Percentiles rank a stretch among this genome's conserved stretches.
phyloP scores from a whole-genome alignment of 2,329 filamentous ascomycete genomes.

The Aspergillus caelatus region DNA sequence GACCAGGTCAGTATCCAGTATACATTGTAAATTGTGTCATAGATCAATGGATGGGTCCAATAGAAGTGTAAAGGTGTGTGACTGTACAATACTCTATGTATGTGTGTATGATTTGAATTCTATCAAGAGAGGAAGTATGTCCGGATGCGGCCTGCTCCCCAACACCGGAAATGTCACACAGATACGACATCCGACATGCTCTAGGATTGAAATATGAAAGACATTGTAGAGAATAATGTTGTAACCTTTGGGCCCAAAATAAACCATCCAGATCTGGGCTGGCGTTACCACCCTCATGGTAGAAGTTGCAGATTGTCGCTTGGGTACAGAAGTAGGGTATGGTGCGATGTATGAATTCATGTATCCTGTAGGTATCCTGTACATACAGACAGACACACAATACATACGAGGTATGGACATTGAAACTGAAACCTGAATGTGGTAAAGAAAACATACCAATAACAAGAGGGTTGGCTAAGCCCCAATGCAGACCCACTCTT shows the following conservation, averaged over 20 bases:
- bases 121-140: neutral
- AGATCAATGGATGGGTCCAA: neutral
- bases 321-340: neutral
- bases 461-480: conserved; percentile 33
- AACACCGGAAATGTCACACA: conserved; percentile 12
- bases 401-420: conserved; percentile 18
- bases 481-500: conserved; percentile 32
- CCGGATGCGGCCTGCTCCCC: neutral
- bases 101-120: neutral
- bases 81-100: neutral
- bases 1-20: neutral
- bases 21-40: neutral
- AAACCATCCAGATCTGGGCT: neutral
- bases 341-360: neutral
- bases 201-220: neutral
- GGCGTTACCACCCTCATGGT: neutral
- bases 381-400: neutral
- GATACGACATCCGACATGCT: neutral
- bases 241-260: neutral
- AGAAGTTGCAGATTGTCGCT: neutral
- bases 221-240: neutral
- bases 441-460: conserved; percentile 25
- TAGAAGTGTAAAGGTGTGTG: neutral
- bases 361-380: neutral
- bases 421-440: conserved; percentile 12